Evolutionary conservation across 345 rosid genomes (phyloP).

Genomic region (Populus alba): DNA sequence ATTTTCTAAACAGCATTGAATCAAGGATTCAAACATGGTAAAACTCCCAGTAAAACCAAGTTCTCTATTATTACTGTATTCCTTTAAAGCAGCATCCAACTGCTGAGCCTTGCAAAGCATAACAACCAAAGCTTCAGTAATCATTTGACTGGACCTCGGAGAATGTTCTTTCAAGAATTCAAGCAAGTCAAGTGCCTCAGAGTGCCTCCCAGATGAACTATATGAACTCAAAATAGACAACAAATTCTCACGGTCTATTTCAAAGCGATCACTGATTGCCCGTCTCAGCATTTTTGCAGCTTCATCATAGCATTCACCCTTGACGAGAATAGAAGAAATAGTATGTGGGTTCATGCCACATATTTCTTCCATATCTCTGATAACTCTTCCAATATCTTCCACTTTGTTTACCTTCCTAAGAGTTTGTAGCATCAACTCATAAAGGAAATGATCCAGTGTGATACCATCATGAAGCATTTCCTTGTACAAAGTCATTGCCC

Average conservation of each 20-base stretch:
- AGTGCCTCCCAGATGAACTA: slow-evolving; percentile 68
- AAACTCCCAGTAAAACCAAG: slow-evolving; percentile 47
- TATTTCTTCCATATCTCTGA: slow-evolving; percentile 68
- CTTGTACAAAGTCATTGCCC: slow-evolving; percentile 57
- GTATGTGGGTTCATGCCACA: slow-evolving; percentile 58
- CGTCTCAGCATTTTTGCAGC: slow-evolving; percentile 66
- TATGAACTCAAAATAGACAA: slow-evolving; percentile 71
- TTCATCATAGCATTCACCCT: slow-evolving; percentile 75
- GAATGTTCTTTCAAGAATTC: slow-evolving; percentile 57
- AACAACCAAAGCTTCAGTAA: slow-evolving; percentile 67
- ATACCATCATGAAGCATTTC: slow-evolving; percentile 67
- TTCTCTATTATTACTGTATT: slow-evolving; percentile 47
- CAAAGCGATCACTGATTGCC: slow-evolving; percentile 51
- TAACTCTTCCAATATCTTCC: slow-evolving; percentile 58
- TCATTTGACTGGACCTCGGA: slow-evolving; percentile 44
- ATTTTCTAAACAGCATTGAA: slow-evolving; percentile 62
- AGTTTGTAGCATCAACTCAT: slow-evolving; percentile 49
- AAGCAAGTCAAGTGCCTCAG: slow-evolving; percentile 80
- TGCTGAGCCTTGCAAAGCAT: slow-evolving; percentile 68
- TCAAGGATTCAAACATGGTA: slow-evolving; percentile 66
- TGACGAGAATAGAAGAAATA: slow-evolving; percentile 72
- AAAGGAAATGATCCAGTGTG: slow-evolving; percentile 52
- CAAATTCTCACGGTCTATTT: slow-evolving; percentile 55
- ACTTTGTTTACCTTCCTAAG: slow-evolving; percentile 51
- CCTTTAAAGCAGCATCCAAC: slow-evolving; percentile 61